Percentiles rank a stretch among this genome's conserved stretches.
Conservation (phyloP, 2,329 filamentous ascomycete species). For the Cercospora beticola region DNA sequence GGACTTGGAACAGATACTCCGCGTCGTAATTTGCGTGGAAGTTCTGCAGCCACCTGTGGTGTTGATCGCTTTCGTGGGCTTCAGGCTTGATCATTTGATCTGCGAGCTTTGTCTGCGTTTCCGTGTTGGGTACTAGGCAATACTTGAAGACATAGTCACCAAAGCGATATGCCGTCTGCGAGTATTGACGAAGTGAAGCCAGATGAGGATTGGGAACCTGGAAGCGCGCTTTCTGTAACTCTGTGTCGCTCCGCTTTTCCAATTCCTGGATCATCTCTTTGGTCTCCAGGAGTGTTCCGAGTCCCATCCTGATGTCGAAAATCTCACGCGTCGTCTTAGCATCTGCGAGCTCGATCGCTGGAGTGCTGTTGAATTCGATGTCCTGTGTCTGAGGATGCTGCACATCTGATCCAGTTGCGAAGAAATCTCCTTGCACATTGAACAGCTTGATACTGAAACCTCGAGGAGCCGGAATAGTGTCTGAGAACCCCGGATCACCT, state of each 20-base stretch:
- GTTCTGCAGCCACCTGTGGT: slow-evolving; percentile 43
- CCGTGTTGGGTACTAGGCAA: slow-evolving; percentile 45
- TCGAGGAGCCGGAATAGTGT: slow-evolving; percentile 47
- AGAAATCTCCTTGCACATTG: slow-evolving; percentile 47
- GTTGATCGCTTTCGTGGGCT: slow-evolving; percentile 38
- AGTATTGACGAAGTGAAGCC: slow-evolving; percentile 44
- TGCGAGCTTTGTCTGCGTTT: slow-evolving; percentile 44
- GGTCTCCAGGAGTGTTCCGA: slow-evolving; percentile 36
- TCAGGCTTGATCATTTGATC: slow-evolving; percentile 43
- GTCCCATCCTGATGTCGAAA: slow-evolving; percentile 43
- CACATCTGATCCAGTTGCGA: slow-evolving; percentile 41
- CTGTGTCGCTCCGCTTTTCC: slow-evolving; percentile 40
- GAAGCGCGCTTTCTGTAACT: slow-evolving; percentile 44
- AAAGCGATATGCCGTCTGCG: slow-evolving; percentile 51
- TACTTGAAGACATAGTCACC: slow-evolving; percentile 52
- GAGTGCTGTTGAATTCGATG: slow-evolving; percentile 53
- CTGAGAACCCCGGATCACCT: slow-evolving; percentile 42
- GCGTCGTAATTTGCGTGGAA: slow-evolving; percentile 44
- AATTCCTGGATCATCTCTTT: slow-evolving; percentile 46
- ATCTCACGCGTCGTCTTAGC: slow-evolving; percentile 49
- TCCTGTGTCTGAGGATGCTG: slow-evolving; percentile 40
- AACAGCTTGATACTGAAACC: slow-evolving; percentile 54
- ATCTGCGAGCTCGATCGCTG: slow-evolving; percentile 49
- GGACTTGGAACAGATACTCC: slow-evolving; percentile 49
- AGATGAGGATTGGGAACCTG: slow-evolving; percentile 44